phyloP scores from a whole-genome alignment of 768 basidiomycete species.

The Phanerochaete sordida region DNA sequence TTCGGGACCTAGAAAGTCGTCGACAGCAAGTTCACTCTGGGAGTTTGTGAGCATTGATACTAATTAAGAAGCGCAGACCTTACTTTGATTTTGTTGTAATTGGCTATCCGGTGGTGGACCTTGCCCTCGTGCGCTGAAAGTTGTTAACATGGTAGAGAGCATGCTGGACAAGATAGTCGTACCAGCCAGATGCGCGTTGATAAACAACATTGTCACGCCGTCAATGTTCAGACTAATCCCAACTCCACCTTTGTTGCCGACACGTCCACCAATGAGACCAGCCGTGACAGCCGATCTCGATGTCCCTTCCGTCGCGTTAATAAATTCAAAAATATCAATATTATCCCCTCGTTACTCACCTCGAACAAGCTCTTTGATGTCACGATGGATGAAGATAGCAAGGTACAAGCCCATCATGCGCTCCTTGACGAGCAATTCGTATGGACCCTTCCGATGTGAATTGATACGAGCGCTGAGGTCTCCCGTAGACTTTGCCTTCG shows the following conservation, averaged over 20 bases:
- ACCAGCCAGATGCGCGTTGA: conserved; percentile 92
- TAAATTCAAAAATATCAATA: not conserved
- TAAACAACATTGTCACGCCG: conserved; percentile 80
- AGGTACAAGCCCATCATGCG: conserved; percentile 88
- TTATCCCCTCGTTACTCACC: conserved; percentile 34
- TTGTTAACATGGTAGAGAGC: conserved; percentile 11
- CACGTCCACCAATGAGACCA: conserved; percentile 84
- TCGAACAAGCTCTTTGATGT: conserved; percentile 58
- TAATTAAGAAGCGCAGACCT: not conserved
- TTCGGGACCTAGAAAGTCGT: conserved; percentile 64
- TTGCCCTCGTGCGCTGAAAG: conserved; percentile 70
- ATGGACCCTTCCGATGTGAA: conserved; percentile 58
- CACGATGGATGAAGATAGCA: conserved; percentile 71
- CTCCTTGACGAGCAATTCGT: conserved; percentile 83
- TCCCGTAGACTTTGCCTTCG: conserved; percentile 15
- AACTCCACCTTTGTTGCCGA: conserved; percentile 92
- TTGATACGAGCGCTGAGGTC: conserved; percentile 11
- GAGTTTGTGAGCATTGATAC: not conserved
- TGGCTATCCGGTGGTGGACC: conserved; percentile 75
- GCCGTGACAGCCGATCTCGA: conserved; percentile 84
- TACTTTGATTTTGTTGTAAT: conserved; percentile 76
- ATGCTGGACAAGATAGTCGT: not conserved
- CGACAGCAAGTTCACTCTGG: conserved; percentile 72
- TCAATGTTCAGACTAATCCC: conserved; percentile 85
- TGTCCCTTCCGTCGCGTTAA: conserved; percentile 39